phyloP scores from a whole-genome alignment of 1,284 basidiomycete species.

The Irpex sp. region DNA sequence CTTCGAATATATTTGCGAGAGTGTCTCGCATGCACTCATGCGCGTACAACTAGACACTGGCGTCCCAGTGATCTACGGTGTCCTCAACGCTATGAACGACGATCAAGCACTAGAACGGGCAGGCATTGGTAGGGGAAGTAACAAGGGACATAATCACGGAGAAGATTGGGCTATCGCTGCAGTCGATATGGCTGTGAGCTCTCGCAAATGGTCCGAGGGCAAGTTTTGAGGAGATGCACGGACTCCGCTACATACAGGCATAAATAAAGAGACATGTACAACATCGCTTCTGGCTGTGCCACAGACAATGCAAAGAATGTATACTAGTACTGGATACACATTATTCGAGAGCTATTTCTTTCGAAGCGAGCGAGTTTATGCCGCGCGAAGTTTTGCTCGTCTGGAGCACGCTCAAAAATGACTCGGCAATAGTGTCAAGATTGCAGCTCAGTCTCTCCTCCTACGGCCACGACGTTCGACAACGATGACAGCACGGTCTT shows the following conservation, averaged over 20 bases:
- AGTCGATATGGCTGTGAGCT: conserved; percentile 85
- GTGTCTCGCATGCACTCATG: conserved; percentile 92
- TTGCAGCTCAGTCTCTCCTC: not conserved
- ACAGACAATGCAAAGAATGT: conserved; percentile 2
- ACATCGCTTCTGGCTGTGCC: conserved; percentile 1
- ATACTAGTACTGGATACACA: conserved; percentile 1
- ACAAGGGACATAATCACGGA: conserved; percentile 88
- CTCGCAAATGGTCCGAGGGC: conserved; percentile 74
- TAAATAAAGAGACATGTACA: conserved; percentile 3
- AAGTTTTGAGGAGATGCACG: conserved; percentile 41
- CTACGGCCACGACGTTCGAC: not conserved
- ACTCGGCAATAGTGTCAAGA: not conserved
- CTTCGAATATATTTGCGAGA: conserved; percentile 97
- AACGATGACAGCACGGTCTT: conserved; percentile 27
- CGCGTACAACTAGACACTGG: conserved; percentile 89
- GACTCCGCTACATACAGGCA: conserved; percentile 8
- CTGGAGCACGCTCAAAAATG: conserved; percentile 4
- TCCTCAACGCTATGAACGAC: conserved; percentile 90
- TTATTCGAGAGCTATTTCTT: not conserved
- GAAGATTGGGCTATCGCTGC: conserved; percentile 96
- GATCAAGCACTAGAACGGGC: conserved; percentile 93
- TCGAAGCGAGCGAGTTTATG: conserved; percentile 1
- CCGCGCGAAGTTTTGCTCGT: not conserved
- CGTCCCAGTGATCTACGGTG: conserved; percentile 95
- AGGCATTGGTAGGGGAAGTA: conserved; percentile 66